Evolutionary conservation across 1,284 basidiomycete genomes (phyloP).

Genomic region (Sporisorium sorghi): DNA sequence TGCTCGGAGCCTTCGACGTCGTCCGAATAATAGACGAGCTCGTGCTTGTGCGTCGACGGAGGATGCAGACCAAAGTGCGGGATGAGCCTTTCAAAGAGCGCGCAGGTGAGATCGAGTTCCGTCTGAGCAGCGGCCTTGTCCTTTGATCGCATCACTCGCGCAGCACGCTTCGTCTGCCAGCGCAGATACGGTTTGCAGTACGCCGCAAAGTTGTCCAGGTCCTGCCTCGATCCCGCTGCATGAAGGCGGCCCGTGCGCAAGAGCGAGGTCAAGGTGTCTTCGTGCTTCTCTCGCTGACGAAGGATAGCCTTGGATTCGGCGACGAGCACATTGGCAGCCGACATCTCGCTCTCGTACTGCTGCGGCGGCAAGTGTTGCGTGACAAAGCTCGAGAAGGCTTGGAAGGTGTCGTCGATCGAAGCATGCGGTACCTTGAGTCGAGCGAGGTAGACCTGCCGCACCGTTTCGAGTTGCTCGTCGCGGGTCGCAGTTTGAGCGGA

Average conservation of each 20-base stretch:
- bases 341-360: constrained; percentile 60
- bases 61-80: constrained; percentile 40
- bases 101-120: constrained; percentile 31
- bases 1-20: constrained; percentile 27
- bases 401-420: constrained; percentile 53
- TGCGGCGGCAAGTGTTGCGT: constrained; percentile 49
- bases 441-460: constrained; percentile 55
- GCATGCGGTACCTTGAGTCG: constrained; percentile 55
- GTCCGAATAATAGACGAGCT: constrained; percentile 29
- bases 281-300: constrained; percentile 45
- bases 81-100: constrained; percentile 42
- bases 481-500: constrained; percentile 13
- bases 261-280: constrained; percentile 30
- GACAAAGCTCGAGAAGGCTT: constrained; percentile 59
- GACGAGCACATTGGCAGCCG: constrained; percentile 48
- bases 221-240: constrained; percentile 21
- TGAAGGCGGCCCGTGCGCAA: constrained; percentile 4
- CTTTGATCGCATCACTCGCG: constrained; percentile 34
- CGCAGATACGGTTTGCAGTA: constrained; percentile 45
- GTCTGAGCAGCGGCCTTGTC: constrained; percentile 38
- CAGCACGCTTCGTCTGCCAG: constrained; percentile 46
- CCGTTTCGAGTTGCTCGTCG: constrained; percentile 39
- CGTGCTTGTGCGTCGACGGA: constrained; percentile 28
- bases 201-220: constrained; percentile 22
- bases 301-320: constrained; percentile 29